Conservation (phyloP, 2,329 filamentous ascomycete species). For the Simplicillium aogashimaense region DNA sequence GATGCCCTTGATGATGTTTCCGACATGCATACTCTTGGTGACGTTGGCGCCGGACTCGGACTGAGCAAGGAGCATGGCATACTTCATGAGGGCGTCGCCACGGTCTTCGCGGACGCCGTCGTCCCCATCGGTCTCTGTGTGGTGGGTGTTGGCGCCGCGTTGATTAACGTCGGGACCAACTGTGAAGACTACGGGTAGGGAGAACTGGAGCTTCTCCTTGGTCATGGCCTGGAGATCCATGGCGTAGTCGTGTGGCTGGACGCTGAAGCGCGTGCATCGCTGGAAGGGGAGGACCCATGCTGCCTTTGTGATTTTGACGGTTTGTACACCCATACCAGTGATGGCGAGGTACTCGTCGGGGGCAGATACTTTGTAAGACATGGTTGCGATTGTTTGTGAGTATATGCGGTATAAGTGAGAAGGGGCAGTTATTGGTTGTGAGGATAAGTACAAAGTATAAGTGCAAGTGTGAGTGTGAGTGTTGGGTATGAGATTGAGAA, state of each 20-base stretch:
- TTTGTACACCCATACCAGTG: slow-evolving; percentile 67
- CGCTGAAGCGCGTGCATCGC: slow-evolving; percentile 50
- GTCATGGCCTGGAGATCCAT: slow-evolving; percentile 85
- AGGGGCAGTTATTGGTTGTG: not conserved
- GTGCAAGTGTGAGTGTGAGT: not conserved
- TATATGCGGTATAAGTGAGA: slow-evolving; percentile 2
- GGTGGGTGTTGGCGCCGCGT: slow-evolving; percentile 33
- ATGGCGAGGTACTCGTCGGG: slow-evolving; percentile 82
- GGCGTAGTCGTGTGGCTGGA: slow-evolving; percentile 71
- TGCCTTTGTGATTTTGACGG: slow-evolving; percentile 70
- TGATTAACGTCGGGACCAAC: slow-evolving; percentile 68
- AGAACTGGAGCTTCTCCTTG: slow-evolving; percentile 75
- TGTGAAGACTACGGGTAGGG: slow-evolving; percentile 75
- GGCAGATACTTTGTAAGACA: slow-evolving; percentile 59
- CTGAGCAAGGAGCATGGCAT: slow-evolving; percentile 69
- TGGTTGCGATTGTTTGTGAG: slow-evolving; percentile 20
- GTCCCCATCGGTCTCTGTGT: slow-evolving; percentile 9
- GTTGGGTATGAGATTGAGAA: not conserved
- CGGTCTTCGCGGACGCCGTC: slow-evolving; percentile 33
- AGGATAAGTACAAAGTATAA: not conserved
- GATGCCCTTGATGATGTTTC: slow-evolving; percentile 80
- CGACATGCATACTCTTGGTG: slow-evolving; percentile 53
- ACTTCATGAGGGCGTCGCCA: slow-evolving; percentile 64
- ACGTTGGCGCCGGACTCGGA: slow-evolving; percentile 44
- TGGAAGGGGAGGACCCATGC: slow-evolving; percentile 64